Conservation (phyloP, 169 alveolate species). For the Eimeria necatrix region DNA sequence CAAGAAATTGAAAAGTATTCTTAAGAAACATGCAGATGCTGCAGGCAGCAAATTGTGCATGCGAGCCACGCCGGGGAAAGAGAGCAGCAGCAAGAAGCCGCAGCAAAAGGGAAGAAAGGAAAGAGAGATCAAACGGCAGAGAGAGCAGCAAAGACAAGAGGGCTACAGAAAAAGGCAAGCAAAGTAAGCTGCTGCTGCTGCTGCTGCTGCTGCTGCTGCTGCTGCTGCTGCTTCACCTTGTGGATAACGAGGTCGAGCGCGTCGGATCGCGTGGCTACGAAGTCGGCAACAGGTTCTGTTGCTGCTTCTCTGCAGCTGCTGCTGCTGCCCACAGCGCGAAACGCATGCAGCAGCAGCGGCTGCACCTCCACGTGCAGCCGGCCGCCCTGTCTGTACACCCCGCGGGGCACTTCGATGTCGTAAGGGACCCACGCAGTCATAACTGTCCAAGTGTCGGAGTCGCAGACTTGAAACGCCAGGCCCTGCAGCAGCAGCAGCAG, state of each 20-base stretch:
- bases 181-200: not conserved
- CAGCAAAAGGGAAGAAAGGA: not conserved
- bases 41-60: no score
- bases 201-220: not conserved
- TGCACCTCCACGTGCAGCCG: slow-evolving; percentile 49
- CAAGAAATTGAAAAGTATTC: no score
- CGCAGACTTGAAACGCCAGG: slow-evolving; percentile 54
- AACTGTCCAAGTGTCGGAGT: not conserved
- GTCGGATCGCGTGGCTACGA: slow-evolving; percentile 35
- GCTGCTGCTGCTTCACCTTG: slow-evolving; percentile 24
- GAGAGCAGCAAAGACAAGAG: not conserved
- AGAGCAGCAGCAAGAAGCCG: not conserved
- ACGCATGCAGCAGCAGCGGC: slow-evolving; percentile 51
- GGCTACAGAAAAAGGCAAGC: not conserved
- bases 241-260: slow-evolving; percentile 14
- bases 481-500: slow-evolving; percentile 51
- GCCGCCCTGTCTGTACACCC: slow-evolving; percentile 69
- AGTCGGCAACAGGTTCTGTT: slow-evolving; percentile 3
- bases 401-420: slow-evolving; percentile 75
- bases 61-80: no score
- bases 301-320: not conserved
- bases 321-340: not conserved
- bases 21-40: no score
- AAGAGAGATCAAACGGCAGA: not conserved
- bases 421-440: slow-evolving; percentile 35